phyloP scores from a whole-genome alignment of 2,329 filamentous ascomycete species.

The Piedraia hortae region DNA sequence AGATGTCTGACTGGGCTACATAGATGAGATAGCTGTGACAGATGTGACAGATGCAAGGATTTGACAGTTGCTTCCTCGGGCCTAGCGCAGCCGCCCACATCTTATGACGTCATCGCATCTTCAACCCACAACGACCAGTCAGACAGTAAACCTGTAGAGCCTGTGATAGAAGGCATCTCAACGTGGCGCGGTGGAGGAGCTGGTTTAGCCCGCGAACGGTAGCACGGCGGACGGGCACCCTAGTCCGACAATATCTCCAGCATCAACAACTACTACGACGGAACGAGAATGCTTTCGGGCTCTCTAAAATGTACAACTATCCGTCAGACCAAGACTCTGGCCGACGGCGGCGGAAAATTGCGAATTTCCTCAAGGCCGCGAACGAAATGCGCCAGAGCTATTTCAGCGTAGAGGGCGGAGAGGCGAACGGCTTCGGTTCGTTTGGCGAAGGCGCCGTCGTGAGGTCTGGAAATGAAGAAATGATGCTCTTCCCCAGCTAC shows the following conservation, averaged over 20 bases:
- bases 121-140: no score
- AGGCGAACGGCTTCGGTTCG: conserved; percentile 21
- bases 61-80: no score
- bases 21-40: no score
- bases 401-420: conserved; percentile 7
- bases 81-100: no score
- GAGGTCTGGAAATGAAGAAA: conserved; percentile 58
- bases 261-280: no score
- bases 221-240: conserved; percentile 11
- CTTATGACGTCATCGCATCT: no score
- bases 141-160: background rate
- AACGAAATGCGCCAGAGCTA: conserved; percentile 46
- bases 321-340: conserved; percentile 29
- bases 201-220: conserved; percentile 8
- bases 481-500: conserved; percentile 89
- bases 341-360: conserved; percentile 49
- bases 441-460: conserved; percentile 71
- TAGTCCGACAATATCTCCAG: conserved; percentile 11
- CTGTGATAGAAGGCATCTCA: conserved; percentile 2
- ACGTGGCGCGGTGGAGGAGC: conserved; percentile 3
- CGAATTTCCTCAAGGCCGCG: conserved; percentile 41
- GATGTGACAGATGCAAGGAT: no score
- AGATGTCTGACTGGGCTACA: no score
- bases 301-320: no score
- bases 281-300: conserved; percentile 1